These are phyloP conservation scores for Triticum urartu DNA, from an alignment of 176 grass and related monocot species.

Conservation along the genomic window DNA sequence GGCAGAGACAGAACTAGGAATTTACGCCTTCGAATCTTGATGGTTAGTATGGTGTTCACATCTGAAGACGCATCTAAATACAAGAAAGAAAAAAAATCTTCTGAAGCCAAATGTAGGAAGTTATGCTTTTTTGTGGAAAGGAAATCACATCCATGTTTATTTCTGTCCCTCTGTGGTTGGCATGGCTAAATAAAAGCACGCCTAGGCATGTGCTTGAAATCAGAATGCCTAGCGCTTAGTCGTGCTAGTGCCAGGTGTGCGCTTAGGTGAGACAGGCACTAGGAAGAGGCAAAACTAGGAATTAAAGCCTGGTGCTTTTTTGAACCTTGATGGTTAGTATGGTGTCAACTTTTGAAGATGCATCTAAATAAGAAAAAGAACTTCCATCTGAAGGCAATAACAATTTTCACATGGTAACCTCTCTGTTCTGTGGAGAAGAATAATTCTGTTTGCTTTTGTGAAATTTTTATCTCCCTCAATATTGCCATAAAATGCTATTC, in stretches of 20 bases:
- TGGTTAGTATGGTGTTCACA: not conserved
- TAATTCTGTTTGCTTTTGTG: not conserved
- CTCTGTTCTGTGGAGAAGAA: not conserved
- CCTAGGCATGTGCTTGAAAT: not conserved
- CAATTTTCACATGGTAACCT: not conserved
- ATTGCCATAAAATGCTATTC: not conserved
- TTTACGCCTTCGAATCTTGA: not conserved
- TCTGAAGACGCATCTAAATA: not conserved
- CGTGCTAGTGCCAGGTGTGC: not conserved
- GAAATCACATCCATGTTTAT: not conserved
- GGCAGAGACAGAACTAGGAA: not conserved
- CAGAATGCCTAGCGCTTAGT: not conserved
- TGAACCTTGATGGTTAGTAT: not conserved
- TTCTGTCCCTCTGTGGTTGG: not conserved
- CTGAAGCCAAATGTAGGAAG: not conserved
- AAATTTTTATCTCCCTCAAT: not conserved
- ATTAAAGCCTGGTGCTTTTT: not conserved
- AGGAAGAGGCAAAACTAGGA: not conserved
- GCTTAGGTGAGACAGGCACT: not conserved
- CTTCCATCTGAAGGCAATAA: slow-evolving; percentile 5
- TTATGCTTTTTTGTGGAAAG: not conserved
- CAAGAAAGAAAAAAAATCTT: not conserved
- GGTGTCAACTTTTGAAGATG: not conserved
- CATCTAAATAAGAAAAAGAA: not conserved
- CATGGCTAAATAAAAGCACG: not conserved